Conservation (phyloP, 2,329 filamentous ascomycete species). For the Lomentospora prolificans region DNA sequence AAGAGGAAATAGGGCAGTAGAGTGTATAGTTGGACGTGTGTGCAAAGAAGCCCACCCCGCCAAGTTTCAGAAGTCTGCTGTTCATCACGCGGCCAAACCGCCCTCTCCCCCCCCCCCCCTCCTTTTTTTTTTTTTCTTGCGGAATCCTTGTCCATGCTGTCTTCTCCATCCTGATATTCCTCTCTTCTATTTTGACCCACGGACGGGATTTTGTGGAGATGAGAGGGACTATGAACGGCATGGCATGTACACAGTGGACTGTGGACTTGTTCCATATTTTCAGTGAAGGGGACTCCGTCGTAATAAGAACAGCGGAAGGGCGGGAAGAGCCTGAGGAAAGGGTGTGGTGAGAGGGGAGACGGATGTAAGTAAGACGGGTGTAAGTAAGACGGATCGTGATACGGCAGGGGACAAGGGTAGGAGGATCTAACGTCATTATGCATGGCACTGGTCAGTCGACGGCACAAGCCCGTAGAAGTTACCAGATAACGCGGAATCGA, state of each 20-base stretch:
- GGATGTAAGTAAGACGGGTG: slow-evolving; percentile 4
- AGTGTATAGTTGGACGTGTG: neutral
- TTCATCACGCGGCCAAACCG: neutral
- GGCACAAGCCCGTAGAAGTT: neutral
- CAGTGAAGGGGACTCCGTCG: too few species aligned
- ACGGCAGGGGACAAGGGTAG: neutral
- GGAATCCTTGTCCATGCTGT: too few species aligned
- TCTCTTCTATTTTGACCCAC: too few species aligned
- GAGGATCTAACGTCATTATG: neutral
- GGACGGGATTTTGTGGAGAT: too few species aligned
- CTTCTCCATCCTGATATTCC: too few species aligned
- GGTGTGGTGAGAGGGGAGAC: too few species aligned
- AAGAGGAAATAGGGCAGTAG: neutral
- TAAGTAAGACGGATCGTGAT: slow-evolving; percentile 1
- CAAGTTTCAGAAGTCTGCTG: neutral
- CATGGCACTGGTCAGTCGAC: neutral
- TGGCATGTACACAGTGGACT: too few species aligned
- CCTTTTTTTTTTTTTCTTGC: too few species aligned
- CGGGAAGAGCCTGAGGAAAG: neutral
- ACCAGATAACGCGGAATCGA: neutral
- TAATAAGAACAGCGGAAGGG: neutral
- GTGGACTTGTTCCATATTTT: too few species aligned
- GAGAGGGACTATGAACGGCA: too few species aligned
- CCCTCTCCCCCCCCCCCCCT: neutral
- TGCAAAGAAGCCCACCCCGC: neutral